Percentiles rank a stretch among this genome's conserved stretches.
Evolutionary conservation across 2,329 filamentous ascomycete species (phyloP).

Genomic region (Zasmidium cellare): DNA sequence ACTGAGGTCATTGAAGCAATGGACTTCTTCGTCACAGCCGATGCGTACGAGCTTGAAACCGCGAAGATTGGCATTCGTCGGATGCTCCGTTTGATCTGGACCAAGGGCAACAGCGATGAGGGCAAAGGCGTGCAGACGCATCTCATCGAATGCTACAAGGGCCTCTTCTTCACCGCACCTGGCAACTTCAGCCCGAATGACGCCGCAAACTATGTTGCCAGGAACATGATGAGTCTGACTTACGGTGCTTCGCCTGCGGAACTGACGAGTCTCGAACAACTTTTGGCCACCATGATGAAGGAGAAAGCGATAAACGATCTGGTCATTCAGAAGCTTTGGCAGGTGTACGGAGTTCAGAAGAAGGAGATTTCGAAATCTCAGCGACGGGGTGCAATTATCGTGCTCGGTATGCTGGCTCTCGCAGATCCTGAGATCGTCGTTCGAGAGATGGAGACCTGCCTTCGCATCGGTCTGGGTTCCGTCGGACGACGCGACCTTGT

Average conservation of each 20-base stretch:
- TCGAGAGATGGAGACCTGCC: slow-evolving; percentile 91
- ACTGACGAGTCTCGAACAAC: slow-evolving; percentile 89
- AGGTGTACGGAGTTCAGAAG: slow-evolving; percentile 92
- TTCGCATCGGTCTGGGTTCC: slow-evolving; percentile 81
- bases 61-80: slow-evolving; percentile 88
- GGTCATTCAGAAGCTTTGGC: slow-evolving; percentile 92
- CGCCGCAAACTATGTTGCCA: slow-evolving; percentile 89
- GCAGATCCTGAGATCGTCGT: slow-evolving; percentile 92
- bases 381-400: slow-evolving; percentile 89
- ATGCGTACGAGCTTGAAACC: slow-evolving; percentile 94
- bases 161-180: slow-evolving; percentile 93
- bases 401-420: slow-evolving; percentile 92
- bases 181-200: slow-evolving; percentile 85
- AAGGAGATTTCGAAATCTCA: slow-evolving; percentile 90
- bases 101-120: slow-evolving; percentile 98
- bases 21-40: slow-evolving; percentile 94
- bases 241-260: slow-evolving; percentile 95
- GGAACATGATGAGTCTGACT: slow-evolving; percentile 98
- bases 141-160: slow-evolving; percentile 93
- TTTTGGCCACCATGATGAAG: slow-evolving; percentile 97
- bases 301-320: slow-evolving; percentile 79
- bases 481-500: slow-evolving; percentile 81
- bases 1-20: slow-evolving; percentile 98
- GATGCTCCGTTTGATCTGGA: slow-evolving; percentile 98
- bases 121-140: slow-evolving; percentile 97